Conservation (phyloP, 192 early-diverging fungal genomes). For the Coemansia guatemalensis region DNA sequence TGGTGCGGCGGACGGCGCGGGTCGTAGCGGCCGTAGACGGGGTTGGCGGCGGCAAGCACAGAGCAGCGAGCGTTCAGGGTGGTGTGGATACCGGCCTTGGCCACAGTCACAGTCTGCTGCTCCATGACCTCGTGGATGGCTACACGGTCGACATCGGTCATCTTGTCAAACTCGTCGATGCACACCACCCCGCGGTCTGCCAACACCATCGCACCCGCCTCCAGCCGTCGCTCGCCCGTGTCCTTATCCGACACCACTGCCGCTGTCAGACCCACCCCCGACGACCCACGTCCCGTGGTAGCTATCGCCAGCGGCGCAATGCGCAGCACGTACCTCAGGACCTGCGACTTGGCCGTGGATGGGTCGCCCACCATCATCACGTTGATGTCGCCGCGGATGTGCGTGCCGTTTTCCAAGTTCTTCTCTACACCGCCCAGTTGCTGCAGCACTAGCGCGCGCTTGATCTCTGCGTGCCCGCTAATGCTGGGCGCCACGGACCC, state of each 20-base stretch:
- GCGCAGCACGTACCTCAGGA: conserved; percentile 92
- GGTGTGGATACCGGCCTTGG: conserved; percentile 98
- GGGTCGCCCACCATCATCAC: conserved; percentile 98
- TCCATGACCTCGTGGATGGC: conserved; percentile 99
- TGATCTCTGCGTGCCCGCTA: conserved; percentile 91
- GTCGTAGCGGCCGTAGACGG: conserved; percentile 88
- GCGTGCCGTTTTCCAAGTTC: conserved; percentile 92
- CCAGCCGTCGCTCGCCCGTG: conserved; percentile 88
- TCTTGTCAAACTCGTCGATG: conserved; percentile 99
- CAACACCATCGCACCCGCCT: conserved; percentile 98
- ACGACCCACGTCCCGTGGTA: conserved; percentile 95
- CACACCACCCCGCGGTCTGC: conserved; percentile 97
- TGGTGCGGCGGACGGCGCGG: conserved; percentile 81
- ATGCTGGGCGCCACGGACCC: conserved; percentile 88
- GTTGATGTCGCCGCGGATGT: conserved; percentile 97
- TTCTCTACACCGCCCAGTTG: conserved; percentile 91
- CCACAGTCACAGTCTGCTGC: conserved; percentile 97
- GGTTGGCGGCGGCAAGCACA: conserved; percentile 97
- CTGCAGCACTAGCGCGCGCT: conserved; percentile 90
- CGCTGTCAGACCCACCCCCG: conserved; percentile 97
- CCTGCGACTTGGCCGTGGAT: conserved; percentile 98
- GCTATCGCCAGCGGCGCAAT: conserved; percentile 95
- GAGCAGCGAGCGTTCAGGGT: conserved; percentile 95
- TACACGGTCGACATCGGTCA: conserved; percentile 95
- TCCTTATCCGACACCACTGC: conserved; percentile 95